A percentile compares a stretch with the other conserved stretches of the same genome.
Evolutionary conservation across 257 asterid species (phyloP).

Genomic region (Solanum chilense): DNA sequence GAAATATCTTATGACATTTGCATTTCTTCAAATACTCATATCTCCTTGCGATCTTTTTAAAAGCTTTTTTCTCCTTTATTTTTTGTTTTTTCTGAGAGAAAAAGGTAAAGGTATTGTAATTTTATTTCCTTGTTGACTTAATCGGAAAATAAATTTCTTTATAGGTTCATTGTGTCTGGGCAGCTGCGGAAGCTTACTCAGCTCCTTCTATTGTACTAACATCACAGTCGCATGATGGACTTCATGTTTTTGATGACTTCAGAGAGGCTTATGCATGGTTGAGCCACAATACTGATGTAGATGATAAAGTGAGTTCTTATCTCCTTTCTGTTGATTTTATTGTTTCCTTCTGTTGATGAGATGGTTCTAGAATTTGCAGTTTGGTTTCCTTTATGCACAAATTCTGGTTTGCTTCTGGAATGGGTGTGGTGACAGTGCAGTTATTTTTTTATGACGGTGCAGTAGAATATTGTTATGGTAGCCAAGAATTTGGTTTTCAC

Average conservation of each 20-base stretch:
- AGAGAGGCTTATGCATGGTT: slow-evolving; percentile 99
- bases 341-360: not conserved
- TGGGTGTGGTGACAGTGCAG: not conserved
- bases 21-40: not conserved
- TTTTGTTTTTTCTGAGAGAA: not conserved
- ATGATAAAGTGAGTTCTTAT: slow-evolving; percentile 67
- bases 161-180: slow-evolving; percentile 99
- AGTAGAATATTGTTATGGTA: not conserved
- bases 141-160: not conserved
- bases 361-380: not conserved
- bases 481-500: not conserved
- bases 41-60: not conserved
- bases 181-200: slow-evolving; percentile 99
- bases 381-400: not conserved
- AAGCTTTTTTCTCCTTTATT: not conserved
- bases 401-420: not conserved
- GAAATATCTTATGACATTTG: not conserved
- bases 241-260: slow-evolving; percentile 98
- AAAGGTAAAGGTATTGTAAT: not conserved
- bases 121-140: slow-evolving; percentile 3
- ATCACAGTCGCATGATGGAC: slow-evolving; percentile 73
- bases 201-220: slow-evolving; percentile 97
- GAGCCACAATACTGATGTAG: slow-evolving; percentile 96
- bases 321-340: not conserved
- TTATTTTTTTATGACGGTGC: not conserved